A percentile compares a stretch with the other conserved stretches of the same genome.
Evolutionary conservation across 495 filamentous ascomycete species (phyloP).

Genomic region (Sordaria brevicollis): DNA sequence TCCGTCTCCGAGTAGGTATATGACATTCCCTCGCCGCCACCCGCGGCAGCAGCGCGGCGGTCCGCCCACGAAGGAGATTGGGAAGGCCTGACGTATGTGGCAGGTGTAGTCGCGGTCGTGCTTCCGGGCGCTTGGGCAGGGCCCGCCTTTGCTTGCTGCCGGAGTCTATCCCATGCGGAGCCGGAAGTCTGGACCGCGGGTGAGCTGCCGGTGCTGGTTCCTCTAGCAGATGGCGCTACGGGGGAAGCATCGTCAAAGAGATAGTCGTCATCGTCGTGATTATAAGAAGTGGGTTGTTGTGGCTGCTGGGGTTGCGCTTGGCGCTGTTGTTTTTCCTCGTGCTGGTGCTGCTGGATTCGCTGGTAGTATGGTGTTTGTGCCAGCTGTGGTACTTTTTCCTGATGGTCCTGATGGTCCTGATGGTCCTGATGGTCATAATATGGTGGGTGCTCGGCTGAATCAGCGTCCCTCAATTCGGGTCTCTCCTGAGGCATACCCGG

Average conservation of each 20-base stretch:
- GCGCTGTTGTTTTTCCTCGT: not conserved
- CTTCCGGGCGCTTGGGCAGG: not conserved
- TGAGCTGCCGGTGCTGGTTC: conserved; percentile 2
- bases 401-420: too few species aligned
- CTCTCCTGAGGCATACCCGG: not conserved
- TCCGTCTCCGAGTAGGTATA: conserved; percentile 26
- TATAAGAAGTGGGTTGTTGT: not conserved
- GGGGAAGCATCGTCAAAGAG: conserved; percentile 33
- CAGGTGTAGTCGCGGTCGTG: conserved; percentile 2
- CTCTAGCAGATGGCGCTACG: conserved; percentile 17
- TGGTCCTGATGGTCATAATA: not conserved
- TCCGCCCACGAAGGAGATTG: conserved; percentile 8
- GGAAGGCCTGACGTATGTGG: not conserved
- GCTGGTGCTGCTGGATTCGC: not conserved
- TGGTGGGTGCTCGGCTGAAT: not conserved
- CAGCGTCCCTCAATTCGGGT: not conserved
- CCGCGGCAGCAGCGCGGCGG: conserved; percentile 7
- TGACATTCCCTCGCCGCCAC: conserved; percentile 10
- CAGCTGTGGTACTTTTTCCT: not conserved
- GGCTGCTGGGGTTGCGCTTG: not conserved
- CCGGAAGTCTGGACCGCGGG: conserved; percentile 1
- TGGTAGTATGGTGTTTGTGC: not conserved
- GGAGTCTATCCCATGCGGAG: conserved; percentile 31
- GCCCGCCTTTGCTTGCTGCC: conserved; percentile 11
- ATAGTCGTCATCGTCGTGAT: conserved; percentile 17